phyloP scores from a whole-genome alignment of 345 rosid genomes.

The Citrus unshiu region DNA sequence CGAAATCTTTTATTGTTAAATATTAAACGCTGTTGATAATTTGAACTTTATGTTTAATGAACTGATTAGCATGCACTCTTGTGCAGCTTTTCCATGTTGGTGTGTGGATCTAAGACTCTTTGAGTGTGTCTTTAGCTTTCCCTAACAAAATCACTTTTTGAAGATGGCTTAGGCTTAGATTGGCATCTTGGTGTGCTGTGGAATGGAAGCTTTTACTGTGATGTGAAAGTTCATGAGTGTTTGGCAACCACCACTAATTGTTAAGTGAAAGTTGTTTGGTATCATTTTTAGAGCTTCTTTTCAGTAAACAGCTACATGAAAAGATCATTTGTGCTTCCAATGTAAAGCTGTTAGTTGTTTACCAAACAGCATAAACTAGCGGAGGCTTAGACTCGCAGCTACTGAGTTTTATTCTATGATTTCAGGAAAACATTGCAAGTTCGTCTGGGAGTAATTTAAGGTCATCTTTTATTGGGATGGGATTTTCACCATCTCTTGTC shows the following conservation, averaged over 20 bases:
- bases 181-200: background rate
- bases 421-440: constrained; percentile 71
- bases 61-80: too few relatives aligned
- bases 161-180: background rate
- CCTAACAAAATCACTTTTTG: background rate
- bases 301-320: too few relatives aligned
- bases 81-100: too few relatives aligned
- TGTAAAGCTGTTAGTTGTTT: too few relatives aligned
- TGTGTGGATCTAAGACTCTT: background rate
- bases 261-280: background rate
- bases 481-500: constrained; percentile 62
- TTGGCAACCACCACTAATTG: background rate
- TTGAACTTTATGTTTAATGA: background rate
- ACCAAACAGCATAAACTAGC: background rate
- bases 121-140: background rate
- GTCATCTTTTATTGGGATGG: constrained; percentile 74
- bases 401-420: constrained; percentile 2
- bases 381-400: background rate
- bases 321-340: too few relatives aligned
- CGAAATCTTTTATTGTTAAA: background rate
- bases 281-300: background rate
- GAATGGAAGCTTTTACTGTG: background rate
- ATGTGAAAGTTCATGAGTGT: background rate
- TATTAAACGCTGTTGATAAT: background rate
- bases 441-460: constrained; percentile 68